Percentiles rank a stretch among this genome's conserved stretches.
Conservation (phyloP, 345 rosid species). For the Aurinia saxatilis region DNA sequence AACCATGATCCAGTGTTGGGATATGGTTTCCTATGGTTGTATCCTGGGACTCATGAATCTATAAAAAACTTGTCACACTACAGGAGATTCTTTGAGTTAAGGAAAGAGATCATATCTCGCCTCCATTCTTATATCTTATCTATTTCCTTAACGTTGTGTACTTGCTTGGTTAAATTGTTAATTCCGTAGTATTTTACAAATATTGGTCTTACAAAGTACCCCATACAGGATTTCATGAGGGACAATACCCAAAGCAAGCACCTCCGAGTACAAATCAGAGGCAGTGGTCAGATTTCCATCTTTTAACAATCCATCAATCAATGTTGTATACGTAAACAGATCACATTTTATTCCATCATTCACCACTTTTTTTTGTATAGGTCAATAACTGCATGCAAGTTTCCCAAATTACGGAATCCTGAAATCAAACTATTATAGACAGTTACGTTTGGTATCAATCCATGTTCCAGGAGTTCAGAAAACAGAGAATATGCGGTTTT, state of each 20-base stretch:
- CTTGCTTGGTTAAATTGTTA: no score
- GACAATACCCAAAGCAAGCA: conserved; percentile 48
- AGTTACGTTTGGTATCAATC: conserved; percentile 47
- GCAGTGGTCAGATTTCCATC: conserved; percentile 45
- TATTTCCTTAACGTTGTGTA: no score
- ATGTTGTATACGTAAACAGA: conserved; percentile 53
- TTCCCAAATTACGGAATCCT: conserved; percentile 27
- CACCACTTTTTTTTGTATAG: conserved; percentile 37
- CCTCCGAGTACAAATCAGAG: conserved; percentile 52
- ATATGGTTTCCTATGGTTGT: no score
- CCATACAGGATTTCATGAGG: conserved; percentile 45
- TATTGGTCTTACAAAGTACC: no score
- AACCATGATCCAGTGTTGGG: no score
- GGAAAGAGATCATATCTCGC: no score
- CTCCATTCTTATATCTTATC: no score
- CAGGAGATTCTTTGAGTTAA: no score
- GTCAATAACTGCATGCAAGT: conserved; percentile 16
- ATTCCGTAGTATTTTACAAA: no score
- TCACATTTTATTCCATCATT: conserved; percentile 49
- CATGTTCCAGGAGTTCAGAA: conserved; percentile 49
- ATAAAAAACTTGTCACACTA: no score
- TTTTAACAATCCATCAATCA: conserved; percentile 64
- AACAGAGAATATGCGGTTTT: conserved; percentile 43
- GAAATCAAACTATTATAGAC: conserved; percentile 54
- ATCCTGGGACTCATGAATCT: no score